Evolutionary conservation across 2,329 filamentous ascomycete genomes (phyloP).

Genomic region (Pyrenophora tritici-repentis): DNA sequence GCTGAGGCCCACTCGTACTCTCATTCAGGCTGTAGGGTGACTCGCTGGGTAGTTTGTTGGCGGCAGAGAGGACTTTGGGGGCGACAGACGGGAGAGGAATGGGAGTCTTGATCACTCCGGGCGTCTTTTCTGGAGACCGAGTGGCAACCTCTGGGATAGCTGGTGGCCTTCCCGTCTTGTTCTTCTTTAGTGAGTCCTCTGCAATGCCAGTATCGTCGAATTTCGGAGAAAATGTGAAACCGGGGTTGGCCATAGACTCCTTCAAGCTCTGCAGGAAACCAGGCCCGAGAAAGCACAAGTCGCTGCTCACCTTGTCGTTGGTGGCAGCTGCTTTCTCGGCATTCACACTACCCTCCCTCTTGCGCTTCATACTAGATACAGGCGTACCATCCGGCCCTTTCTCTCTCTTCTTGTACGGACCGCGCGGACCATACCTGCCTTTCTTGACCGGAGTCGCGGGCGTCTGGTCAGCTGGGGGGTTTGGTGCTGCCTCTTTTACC

Average conservation of each 20-base stretch:
- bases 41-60: conserved; percentile 6
- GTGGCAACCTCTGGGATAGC: not conserved
- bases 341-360: conserved; percentile 15
- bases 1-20: not conserved
- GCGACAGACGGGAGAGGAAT: not conserved
- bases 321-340: not conserved
- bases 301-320: not conserved
- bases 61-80: not conserved
- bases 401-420: conserved; percentile 12
- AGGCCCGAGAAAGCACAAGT: conserved; percentile 3
- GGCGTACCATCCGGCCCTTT: not conserved
- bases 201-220: not conserved
- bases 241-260: conserved; percentile 11
- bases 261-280: conserved; percentile 18
- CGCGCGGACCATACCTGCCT: conserved; percentile 5
- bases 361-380: conserved; percentile 23
- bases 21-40: not conserved
- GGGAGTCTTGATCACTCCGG: not conserved
- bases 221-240: conserved; percentile 8
- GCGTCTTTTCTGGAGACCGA: not conserved
- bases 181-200: conserved; percentile 1
- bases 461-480: conserved; percentile 2
- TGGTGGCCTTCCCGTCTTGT: conserved; percentile 4
- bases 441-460: conserved; percentile 8
- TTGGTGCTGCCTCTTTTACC: not conserved